Evolutionary conservation across 495 filamentous ascomycete genomes (phyloP), one percentile per base, ranked within the genome.

Genomic region (Corynascus novoguineensis): DNA sequence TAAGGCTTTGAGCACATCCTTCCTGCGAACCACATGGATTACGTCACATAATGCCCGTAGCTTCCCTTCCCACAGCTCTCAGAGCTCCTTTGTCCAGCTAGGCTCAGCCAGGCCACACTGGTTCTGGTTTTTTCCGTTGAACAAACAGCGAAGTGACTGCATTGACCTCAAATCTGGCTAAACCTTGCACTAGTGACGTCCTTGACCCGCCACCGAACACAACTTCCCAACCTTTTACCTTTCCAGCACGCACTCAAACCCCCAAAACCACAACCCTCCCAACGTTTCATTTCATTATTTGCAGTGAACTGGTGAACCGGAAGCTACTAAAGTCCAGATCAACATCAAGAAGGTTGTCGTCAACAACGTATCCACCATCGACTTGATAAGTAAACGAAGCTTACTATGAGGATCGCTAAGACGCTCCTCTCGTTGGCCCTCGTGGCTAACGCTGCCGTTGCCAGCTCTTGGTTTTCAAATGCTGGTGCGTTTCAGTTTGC

Each of bases 391-490:
- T 34, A 46, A 27, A 54, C 34, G 25, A 22, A 25, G 19, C 46
- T 12, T 66, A 78, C 58, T 49, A 95, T 95, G 90, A 92, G 83
- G 81, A 78, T 91, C 72, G 76, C 87, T 61, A 77, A 81, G 59
- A 80, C 81, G 61, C 70, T 87, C 73, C 72, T 92, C 62, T 74
- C 90, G 64, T 74, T 89, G 58, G 82, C 81, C 62, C 76, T 95
- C 24, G 85, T 86, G 56, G 82, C 85, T 45, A 82, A 89, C 65
- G 79, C 73, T 46, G 81, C 83, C 31, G 76, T 86, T 56, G 88
- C 82, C 47, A 86, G 82, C 63, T 85, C 70, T 65, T 93, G 90
- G 90, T 90, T 91, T 68, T 83, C 81, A 59, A 92, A 89, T 74
- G 81, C 89, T 70, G 85, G 90, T 92, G 72, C 49, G 85, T 81